phyloP scores from a whole-genome alignment of 371 early-diverging fungal species.

The Mortierella sp. region DNA sequence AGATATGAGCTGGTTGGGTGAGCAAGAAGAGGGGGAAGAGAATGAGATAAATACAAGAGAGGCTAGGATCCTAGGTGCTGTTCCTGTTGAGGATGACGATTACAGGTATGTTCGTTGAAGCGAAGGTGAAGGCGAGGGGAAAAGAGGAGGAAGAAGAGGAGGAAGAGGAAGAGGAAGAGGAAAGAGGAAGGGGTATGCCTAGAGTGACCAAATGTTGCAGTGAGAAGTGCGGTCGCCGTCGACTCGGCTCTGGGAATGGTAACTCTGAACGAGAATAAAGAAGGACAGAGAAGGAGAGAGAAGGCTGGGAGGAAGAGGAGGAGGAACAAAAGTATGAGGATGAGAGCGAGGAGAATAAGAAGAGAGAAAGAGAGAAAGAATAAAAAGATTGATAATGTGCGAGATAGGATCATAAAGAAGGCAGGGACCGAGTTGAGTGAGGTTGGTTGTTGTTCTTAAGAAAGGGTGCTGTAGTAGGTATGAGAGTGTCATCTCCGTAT shows the following conservation, averaged over 20 bases:
- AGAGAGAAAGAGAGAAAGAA: not conserved
- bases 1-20: not conserved
- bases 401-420: not conserved
- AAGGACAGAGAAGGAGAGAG: not conserved
- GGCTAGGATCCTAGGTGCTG: not conserved
- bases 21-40: not conserved
- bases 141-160: conserved; percentile 1
- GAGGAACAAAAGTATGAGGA: not conserved
- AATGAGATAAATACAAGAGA: no score
- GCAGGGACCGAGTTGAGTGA: not conserved
- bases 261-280: no score
- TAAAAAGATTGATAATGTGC: not conserved
- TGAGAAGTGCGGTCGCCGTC: not conserved
- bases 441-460: not conserved
- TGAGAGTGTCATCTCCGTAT: not conserved
- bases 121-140: conserved; percentile 10
- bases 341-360: conserved; percentile 7
- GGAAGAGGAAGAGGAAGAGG: not conserved
- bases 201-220: not conserved
- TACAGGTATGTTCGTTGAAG: not conserved
- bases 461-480: not conserved
- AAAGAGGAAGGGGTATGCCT: not conserved
- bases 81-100: not conserved
- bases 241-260: conserved; percentile 2
- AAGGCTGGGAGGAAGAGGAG: not conserved